These are phyloP conservation scores for Pythium angustatum DNA, from an alignment of 352 stramenopile species.

Conservation along the genomic window DNA sequence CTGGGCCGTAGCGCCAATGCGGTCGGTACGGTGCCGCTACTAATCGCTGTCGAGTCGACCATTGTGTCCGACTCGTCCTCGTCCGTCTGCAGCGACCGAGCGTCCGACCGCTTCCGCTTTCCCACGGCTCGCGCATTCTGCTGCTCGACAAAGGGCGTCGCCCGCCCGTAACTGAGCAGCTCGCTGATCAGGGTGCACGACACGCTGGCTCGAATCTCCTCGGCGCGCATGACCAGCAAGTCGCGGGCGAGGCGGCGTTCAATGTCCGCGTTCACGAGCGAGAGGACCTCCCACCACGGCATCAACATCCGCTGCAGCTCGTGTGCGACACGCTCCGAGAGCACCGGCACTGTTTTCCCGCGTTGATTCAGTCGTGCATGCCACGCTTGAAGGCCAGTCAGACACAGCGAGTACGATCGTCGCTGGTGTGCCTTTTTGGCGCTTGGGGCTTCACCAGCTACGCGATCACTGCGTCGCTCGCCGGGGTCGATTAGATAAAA, in stretches of 20 bases:
- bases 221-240: not conserved
- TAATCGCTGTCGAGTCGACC: too few species aligned
- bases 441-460: too few species aligned
- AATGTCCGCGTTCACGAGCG: not conserved
- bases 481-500: not conserved
- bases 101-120: too few species aligned
- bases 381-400: not conserved
- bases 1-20: too few species aligned
- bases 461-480: not conserved
- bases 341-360: not conserved
- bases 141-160: too few species aligned
- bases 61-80: too few species aligned
- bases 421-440: not conserved
- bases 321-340: not conserved
- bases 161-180: too few species aligned
- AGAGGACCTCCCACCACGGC: not conserved
- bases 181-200: not conserved
- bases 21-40: too few species aligned
- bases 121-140: too few species aligned
- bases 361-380: too few species aligned
- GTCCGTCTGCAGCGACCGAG: too few species aligned
- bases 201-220: not conserved
- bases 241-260: not conserved
- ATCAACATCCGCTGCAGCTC: not conserved
- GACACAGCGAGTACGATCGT: not conserved